These are phyloP conservation scores for Nigrospora sphaerica DNA, from an alignment of 2,329 filamentous ascomycete species.

Conservation along the genomic window DNA sequence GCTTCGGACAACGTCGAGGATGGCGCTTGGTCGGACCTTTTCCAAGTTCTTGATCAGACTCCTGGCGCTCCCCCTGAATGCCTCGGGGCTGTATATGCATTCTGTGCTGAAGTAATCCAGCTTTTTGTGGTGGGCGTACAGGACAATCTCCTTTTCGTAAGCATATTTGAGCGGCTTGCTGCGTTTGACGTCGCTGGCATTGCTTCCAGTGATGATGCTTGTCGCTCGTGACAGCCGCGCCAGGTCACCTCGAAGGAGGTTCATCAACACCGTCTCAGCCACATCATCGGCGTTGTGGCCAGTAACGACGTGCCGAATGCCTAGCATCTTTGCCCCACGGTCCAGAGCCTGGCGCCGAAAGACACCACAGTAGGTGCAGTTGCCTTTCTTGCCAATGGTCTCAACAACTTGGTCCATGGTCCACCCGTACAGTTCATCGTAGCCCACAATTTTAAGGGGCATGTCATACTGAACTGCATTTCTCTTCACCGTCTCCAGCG, in stretches of 20 bases:
- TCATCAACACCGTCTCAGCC: constrained; percentile 97
- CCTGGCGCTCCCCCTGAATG: constrained; percentile 86
- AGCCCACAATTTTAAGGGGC: constrained; percentile 86
- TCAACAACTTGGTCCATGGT: constrained; percentile 99
- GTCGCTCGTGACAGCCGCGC: constrained; percentile 83
- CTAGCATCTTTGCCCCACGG: constrained; percentile 78
- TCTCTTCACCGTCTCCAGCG: constrained; percentile 89
- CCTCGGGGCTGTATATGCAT: constrained; percentile 96
- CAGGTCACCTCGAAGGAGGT: constrained; percentile 82
- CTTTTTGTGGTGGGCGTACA: constrained; percentile 95
- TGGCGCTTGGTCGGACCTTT: constrained; percentile 85
- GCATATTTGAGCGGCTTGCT: constrained; percentile 97
- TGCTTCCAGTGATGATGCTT: constrained; percentile 74
- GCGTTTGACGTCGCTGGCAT: constrained; percentile 81
- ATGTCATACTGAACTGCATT: constrained; percentile 89
- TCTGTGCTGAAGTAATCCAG: constrained; percentile 98
- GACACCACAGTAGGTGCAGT: constrained; percentile 98
- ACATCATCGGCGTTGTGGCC: constrained; percentile 98
- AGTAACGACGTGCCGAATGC: constrained; percentile 89
- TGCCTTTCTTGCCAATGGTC: constrained; percentile 94
- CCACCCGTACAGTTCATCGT: constrained; percentile 93
- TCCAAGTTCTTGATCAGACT: constrained; percentile 93
- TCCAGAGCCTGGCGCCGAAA: constrained; percentile 92
- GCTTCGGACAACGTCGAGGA: constrained; percentile 87
- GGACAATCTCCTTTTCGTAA: constrained; percentile 97